phyloP scores from a whole-genome alignment of 495 filamentous ascomycete genomes.

The Viridothelium virens region DNA sequence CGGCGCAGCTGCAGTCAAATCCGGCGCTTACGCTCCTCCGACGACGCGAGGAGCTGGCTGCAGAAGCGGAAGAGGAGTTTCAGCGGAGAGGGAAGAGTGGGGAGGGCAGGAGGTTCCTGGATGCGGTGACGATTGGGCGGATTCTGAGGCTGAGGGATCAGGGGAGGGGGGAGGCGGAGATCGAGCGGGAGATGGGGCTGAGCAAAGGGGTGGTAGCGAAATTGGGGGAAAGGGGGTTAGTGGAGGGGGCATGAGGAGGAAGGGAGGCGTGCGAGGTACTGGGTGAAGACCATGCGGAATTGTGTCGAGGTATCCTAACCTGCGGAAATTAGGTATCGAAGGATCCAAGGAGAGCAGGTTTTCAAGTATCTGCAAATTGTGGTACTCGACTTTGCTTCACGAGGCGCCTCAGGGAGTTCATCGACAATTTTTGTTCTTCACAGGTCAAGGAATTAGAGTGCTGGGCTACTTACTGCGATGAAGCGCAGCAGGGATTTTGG shows the following conservation, averaged over 20 bases:
- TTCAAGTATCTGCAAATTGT: too few relatives aligned
- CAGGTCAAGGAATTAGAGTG: too few relatives aligned
- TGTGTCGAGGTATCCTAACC: too few relatives aligned
- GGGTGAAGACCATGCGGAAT: not conserved
- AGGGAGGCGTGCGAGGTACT: not conserved
- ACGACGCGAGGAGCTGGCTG: slow-evolving; percentile 48
- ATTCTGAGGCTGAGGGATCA: slow-evolving; percentile 54
- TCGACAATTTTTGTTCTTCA: too few relatives aligned
- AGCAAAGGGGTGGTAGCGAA: slow-evolving; percentile 49
- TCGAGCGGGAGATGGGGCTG: slow-evolving; percentile 54
- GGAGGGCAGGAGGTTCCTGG: slow-evolving; percentile 50
- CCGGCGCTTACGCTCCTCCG: slow-evolving; percentile 50
- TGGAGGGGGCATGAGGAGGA: slow-evolving; percentile 27
- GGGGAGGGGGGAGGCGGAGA: slow-evolving; percentile 43
- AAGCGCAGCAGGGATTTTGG: too few relatives aligned
- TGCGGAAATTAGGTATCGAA: too few relatives aligned
- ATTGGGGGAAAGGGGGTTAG: slow-evolving; percentile 47
- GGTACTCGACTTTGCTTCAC: too few relatives aligned
- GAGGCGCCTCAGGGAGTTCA: too few relatives aligned
- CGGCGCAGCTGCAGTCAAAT: slow-evolving; percentile 37
- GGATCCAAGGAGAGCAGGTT: too few relatives aligned
- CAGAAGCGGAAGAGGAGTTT: slow-evolving; percentile 51
- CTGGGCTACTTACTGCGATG: too few relatives aligned
- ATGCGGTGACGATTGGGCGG: slow-evolving; percentile 54
- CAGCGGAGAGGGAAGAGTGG: slow-evolving; percentile 43